Evolutionary conservation across 2,329 filamentous ascomycete species (phyloP).

Genomic region (Talaromyces sp.): DNA sequence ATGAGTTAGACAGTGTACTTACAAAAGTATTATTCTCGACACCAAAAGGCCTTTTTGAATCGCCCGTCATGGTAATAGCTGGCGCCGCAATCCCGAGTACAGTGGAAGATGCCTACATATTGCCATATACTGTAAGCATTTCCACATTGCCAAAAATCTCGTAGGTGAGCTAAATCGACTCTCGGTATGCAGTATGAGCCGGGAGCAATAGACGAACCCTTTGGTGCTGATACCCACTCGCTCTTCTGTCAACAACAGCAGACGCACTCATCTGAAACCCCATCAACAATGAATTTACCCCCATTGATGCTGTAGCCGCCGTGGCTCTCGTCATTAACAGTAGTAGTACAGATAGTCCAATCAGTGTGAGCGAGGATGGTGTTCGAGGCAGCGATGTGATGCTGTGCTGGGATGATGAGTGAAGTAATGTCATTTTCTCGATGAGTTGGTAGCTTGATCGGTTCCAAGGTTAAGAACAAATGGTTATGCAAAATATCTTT

Average conservation of each 20-base stretch:
- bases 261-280: conserved; percentile 1
- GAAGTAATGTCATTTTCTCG: not conserved
- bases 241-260: not conserved
- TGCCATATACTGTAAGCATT: not conserved
- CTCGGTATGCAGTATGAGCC: not conserved
- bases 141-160: not conserved
- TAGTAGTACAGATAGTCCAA: not conserved
- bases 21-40: conserved; percentile 27
- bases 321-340: not conserved
- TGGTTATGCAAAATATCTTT: not conserved
- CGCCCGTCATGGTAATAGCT: conserved; percentile 21
- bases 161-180: not conserved
- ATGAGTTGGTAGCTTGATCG: not conserved
- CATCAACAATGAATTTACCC: not conserved
- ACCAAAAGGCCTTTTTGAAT: conserved; percentile 22
- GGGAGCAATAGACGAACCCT: not conserved
- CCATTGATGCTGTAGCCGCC: not conserved
- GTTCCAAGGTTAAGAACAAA: not conserved
- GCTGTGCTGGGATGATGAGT: not conserved
- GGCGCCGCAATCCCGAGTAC: conserved; percentile 14
- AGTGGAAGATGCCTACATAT: not conserved
- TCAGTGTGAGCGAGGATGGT: conserved; percentile 3
- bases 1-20: not conserved
- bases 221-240: not conserved
- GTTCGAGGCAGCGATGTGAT: not conserved